phyloP scores from a whole-genome alignment of 2,329 filamentous ascomycete species.

The Grosmannia serpens region DNA sequence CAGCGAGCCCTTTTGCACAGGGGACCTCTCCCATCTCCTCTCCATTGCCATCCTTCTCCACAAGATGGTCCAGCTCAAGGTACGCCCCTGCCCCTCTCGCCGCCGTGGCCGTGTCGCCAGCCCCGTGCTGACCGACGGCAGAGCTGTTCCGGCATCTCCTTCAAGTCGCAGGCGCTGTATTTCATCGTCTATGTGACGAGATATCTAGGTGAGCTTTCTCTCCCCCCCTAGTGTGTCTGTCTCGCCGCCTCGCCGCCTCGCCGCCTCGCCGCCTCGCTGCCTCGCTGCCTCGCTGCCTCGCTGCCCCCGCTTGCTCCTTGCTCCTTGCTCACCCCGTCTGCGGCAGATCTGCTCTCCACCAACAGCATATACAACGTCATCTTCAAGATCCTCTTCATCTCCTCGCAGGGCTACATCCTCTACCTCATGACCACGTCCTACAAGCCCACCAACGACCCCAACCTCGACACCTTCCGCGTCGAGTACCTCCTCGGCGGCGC shows the following conservation, averaged over 20 bases:
- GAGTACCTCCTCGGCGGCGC: slow-evolving; percentile 84
- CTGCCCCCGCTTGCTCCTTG: too few relatives aligned
- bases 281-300: too few relatives aligned
- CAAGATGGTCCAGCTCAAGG: slow-evolving; percentile 90
- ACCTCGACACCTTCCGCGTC: slow-evolving; percentile 93
- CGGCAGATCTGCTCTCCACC: slow-evolving; percentile 72
- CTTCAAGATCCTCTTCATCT: slow-evolving; percentile 95
- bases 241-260: too few relatives aligned
- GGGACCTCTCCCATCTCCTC: slow-evolving; percentile 87
- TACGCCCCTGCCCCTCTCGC: slow-evolving; percentile 31
- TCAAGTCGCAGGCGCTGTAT: slow-evolving; percentile 96
- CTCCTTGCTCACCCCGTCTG: neutral
- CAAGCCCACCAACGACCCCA: slow-evolving; percentile 94
- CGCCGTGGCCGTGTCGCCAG: neutral
- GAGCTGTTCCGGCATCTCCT: slow-evolving; percentile 96
- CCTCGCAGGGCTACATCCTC: slow-evolving; percentile 81
- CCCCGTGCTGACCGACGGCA: slow-evolving; percentile 26
- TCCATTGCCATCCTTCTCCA: slow-evolving; percentile 92
- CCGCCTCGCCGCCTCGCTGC: too few relatives aligned
- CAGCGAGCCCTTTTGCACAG: slow-evolving; percentile 30
- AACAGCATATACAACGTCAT: slow-evolving; percentile 80
- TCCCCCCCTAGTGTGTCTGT: neutral
- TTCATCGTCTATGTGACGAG: slow-evolving; percentile 86
- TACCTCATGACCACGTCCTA: slow-evolving; percentile 97
- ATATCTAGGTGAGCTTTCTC: slow-evolving; percentile 65